Base-by-base conservation (phyloP, 345 rosid genomes). In the Passiflora organensis region DNA sequence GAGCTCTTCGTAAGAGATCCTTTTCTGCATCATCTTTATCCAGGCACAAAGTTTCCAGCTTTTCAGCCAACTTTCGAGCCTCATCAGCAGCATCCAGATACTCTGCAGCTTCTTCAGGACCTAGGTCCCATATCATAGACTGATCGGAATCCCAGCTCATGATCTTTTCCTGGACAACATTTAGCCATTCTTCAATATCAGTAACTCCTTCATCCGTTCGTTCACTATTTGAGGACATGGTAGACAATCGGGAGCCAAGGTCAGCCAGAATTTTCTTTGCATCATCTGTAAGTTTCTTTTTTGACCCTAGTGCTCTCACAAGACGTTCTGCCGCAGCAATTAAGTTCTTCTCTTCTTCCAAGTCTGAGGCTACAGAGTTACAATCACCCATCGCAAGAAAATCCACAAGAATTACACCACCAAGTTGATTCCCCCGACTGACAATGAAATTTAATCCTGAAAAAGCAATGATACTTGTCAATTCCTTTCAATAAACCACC, bases 41-140 rank as follows among this genome's bases (percentile, higher is more conserved):
- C 6, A 32, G 32, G 38, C 61, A 38, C 61, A 67, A 70, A 48
- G 59, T 58, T 51, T 83, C 95, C 32, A 91, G 69, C 62, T 62
- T 67, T 66, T 73, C 85, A 1, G 75, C 78, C 82, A 85, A 70
- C 48, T 60, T 73, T 43, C 71, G 69, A 38, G 77, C 72, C 55
- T 82, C 95, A 39, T 77, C 77, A 17, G 68, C 86, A 25, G 82
- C 79, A 70, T 78, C 56, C n/a, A 91, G 51, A 63, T 73, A 91
- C 32, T 79, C 67, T 17, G 5, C 18, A 39, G 74, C 82, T 70
- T 79, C 86, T 44, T 78, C 72, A 1, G 71, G 73, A 43, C 90
- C 81, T 0, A 67, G 72, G 43, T 83, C 88, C 91, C 95, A 87
- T 43, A 85, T 82, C 88, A 85, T 82, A 4, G 88, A 74, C 63